Conservation (phyloP, 768 basidiomycete genomes). For the Filobasidium floriforme region DNA sequence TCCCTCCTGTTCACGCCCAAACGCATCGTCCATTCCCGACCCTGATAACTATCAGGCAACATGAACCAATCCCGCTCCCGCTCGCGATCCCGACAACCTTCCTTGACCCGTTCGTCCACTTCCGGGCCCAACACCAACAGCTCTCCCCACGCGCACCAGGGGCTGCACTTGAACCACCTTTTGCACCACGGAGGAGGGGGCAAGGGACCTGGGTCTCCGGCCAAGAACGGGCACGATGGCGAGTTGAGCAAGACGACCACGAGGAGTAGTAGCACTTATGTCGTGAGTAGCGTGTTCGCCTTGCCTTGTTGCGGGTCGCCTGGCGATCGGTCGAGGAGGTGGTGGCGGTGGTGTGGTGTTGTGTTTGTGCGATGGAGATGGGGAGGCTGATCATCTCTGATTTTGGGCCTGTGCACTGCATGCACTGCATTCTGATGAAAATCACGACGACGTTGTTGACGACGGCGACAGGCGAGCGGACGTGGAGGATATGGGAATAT, state of each 20-base stretch:
- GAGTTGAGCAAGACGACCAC: conserved; percentile 14
- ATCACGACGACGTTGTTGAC: too few species aligned
- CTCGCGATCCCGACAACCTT: conserved; percentile 2
- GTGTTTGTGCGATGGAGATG: too few species aligned
- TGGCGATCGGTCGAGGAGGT: too few species aligned
- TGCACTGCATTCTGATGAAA: too few species aligned
- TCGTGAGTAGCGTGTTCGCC: background rate
- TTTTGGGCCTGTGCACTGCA: too few species aligned
- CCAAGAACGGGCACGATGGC: background rate
- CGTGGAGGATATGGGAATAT: conserved; percentile 44
- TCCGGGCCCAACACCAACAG: background rate
- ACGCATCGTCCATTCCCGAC: too few species aligned
- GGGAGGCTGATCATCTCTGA: too few species aligned
- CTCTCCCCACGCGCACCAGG: background rate
- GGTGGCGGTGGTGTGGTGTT: too few species aligned
- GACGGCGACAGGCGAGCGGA: conserved; percentile 18
- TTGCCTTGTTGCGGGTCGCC: too few species aligned
- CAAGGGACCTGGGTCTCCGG: background rate
- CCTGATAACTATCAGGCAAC: too few species aligned
- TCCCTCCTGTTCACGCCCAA: background rate
- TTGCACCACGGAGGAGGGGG: background rate
- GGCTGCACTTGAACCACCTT: background rate
- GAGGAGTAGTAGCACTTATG: conserved; percentile 18
- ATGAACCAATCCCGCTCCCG: conserved; percentile 7
- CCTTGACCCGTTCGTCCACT: background rate